These are phyloP conservation scores for Debaryomycetaceae sp. DNA, from an alignment of 1,139 yeast species.

Conservation along the genomic window DNA sequence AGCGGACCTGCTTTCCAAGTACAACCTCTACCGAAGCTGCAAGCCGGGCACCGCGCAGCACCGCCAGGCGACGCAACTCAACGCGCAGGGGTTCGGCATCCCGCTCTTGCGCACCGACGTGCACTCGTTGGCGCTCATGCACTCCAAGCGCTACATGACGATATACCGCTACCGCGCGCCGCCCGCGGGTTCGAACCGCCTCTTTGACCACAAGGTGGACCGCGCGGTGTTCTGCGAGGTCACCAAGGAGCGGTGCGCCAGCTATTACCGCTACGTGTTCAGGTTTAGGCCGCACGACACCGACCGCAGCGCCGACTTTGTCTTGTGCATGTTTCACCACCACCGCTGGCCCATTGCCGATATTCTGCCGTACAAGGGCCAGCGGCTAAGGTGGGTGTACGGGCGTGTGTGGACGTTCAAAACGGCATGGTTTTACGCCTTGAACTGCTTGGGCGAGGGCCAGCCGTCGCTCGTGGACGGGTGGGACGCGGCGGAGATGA, in stretches of 20 bases:
- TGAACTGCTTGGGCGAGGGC: background rate
- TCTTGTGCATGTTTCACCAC: conserved; percentile 1
- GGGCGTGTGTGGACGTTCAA: background rate
- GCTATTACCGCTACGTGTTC: conserved; percentile 2
- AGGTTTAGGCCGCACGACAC: conserved; percentile 1
- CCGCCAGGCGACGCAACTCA: background rate
- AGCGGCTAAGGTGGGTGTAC: conserved; percentile 2
- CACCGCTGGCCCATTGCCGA: conserved; percentile 2
- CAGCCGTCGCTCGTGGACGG: conserved; percentile 2
- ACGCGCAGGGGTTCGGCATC: conserved; percentile 1
- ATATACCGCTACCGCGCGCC: conserved; percentile 1
- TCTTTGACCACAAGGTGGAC: conserved; percentile 4
- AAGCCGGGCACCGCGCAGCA: background rate
- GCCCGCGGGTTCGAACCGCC: background rate
- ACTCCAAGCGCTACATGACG: background rate
- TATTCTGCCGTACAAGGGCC: conserved; percentile 1
- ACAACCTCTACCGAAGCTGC: conserved; percentile 2
- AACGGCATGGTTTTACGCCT: conserved; percentile 1
- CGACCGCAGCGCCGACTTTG: background rate
- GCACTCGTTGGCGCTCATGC: background rate
- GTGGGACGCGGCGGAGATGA: background rate
- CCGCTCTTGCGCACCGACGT: conserved; percentile 2
- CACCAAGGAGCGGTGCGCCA: background rate
- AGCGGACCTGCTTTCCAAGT: background rate
- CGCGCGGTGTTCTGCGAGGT: no score